Evolutionary conservation across 148 eudicot species (phyloP).

Genomic region (Fallopia convolvulus): DNA sequence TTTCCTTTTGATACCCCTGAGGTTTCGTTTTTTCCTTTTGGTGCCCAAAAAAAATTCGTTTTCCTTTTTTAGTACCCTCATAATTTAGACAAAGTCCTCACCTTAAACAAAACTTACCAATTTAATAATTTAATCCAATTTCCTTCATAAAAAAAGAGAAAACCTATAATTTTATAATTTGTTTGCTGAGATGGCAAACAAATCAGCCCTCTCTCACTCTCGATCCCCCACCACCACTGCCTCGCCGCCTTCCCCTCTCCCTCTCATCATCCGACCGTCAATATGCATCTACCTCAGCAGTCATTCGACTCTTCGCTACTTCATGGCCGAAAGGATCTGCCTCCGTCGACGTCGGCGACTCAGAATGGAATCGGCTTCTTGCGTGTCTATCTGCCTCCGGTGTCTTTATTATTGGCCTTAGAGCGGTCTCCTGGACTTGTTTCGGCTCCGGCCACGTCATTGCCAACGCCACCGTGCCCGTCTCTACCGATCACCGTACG

Average conservation of each 20-base stretch:
- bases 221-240: slow-evolving; percentile 7
- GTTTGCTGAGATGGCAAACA: too few species aligned
- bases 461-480: slow-evolving; percentile 2
- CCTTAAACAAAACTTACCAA: too few species aligned
- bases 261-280: slow-evolving; percentile 5
- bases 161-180: too few species aligned
- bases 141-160: too few species aligned
- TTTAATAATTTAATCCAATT: too few species aligned
- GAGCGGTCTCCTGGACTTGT: slow-evolving; percentile 27
- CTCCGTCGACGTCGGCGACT: slow-evolving; percentile 6
- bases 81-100: too few species aligned
- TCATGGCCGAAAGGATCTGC: slow-evolving; percentile 11
- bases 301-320: slow-evolving; percentile 6
- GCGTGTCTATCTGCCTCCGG: slow-evolving; percentile 32
- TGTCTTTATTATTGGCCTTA: slow-evolving; percentile 26
- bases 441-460: slow-evolving; percentile 25
- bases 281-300: background rate
- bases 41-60: too few species aligned
- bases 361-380: slow-evolving; percentile 15
- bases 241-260: slow-evolving; percentile 10
- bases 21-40: too few species aligned
- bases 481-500: slow-evolving; percentile 1
- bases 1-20: too few species aligned
- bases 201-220: too few species aligned
- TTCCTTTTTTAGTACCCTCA: too few species aligned